Base-by-base conservation (phyloP, 805 yeast species). In the Saccharomycopsis synnaedendra region DNA sequence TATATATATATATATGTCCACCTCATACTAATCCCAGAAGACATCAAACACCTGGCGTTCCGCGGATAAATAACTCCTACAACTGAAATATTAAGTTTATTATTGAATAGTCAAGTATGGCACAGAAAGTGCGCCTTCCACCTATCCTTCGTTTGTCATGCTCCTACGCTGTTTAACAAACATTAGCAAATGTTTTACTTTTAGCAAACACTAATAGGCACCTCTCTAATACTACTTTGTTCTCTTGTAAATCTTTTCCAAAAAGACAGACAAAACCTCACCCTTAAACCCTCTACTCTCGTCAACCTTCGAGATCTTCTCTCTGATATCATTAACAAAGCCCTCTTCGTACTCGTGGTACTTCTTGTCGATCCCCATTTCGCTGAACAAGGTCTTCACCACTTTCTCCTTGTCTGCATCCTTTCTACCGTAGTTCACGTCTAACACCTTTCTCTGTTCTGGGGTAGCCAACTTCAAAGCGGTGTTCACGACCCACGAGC, bases 401-500 rank as follows among this genome's bases (percentile, higher is more conserved):
- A 90, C 97, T 52, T 64, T 59, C 47, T 73, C 75, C 41, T 51
- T 66, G 7, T 28, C 44, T 46, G 78, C 66, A 60, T 85, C 79
- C 67, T 88, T 93, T 59, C 76, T 72, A 57, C 98, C 99, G 63
- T 93, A 93, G 72, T 93, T 86, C 43, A 72, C 81, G 60, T 93
- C 97, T 56, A 93, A 75, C 3, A 83, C 51, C 56, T 71, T 65
- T 66, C 97, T 83, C 71, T 93, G 97, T 54, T 80, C 93, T 39
- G 87, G 77, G 31, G 76, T 72, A 46, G 77, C 90, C 56, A 80
- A 69, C 63, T 82, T 75, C 58, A 93, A 76, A 5, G 98, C 98
- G 57, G 86, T 85, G 73, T 93, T 93, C 59, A 93, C 76, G 48
- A 93, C 80, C 99, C 99, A 93, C 41, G 96, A 85, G 68, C 99